Base-by-base conservation (phyloP, 495 filamentous ascomycete species). In the Trichoderma orchidacearum region DNA sequence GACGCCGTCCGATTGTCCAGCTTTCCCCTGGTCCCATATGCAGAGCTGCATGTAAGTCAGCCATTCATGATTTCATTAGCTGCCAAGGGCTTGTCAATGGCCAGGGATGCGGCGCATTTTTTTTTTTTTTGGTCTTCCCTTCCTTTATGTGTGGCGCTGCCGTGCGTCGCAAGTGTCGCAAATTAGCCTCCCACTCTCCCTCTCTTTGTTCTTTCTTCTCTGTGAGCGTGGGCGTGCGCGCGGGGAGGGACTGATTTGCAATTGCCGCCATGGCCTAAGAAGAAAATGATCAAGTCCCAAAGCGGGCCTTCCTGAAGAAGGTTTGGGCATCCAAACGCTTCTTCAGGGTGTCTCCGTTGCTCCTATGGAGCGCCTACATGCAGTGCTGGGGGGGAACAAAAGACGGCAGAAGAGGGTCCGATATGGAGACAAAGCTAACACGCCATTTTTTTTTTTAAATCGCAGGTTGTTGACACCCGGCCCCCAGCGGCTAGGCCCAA, bases 381-480 rank as follows among this genome's bases (percentile, higher is more conserved):
- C 41, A 48, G 23, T 55, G 54, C 61, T 60, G 50, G 48, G 55
- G 57, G 55, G 48, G 30, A 51, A 60, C 61, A 58, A 15, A n/a
- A 27, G 41, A 23, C 21, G 41, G 41, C 41, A 48, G 41, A 48
- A 23, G 32, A 48, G 31, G 52, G 56, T 53, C 51, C 57, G 59
- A 27, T 8, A 48, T 56, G 45, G 17, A 28, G 30, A 35, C 56
- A 41, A 56, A 60, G 57, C 54, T 51, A 56, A 58, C 31, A 48
- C 31, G 60, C 48, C 30, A 32, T 56, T 50, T 51, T 30, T 53
- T 62, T 56, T n/a, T n/a, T n/a, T n/a, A n/a, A n/a, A n/a, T 54
- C 48, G 55, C 62, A 96, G 91, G 82, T 96, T 62, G 70, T 79
- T 55, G 91, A 95, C 72, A 85, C 80, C 30, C 85, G 89, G 15